A percentile compares a stretch with the other conserved stretches of the same genome.
Evolutionary conservation across 805 yeast species (phyloP).

Genomic region (Hanseniaspora taiwanica): DNA sequence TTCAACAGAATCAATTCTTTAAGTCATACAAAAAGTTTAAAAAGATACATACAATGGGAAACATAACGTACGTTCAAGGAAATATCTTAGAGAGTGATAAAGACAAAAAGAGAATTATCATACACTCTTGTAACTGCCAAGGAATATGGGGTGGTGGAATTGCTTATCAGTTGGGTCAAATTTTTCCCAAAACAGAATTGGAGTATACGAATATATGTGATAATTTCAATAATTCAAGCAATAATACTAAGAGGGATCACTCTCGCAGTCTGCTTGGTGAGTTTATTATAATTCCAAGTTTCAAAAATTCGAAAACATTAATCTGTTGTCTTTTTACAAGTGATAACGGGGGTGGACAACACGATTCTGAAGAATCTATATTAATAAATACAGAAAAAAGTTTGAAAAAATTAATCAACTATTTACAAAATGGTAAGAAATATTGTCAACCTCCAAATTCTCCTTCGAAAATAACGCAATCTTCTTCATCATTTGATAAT

Average conservation of each 20-base stretch:
- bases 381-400: conserved; percentile 15
- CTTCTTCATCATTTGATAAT: too few relatives aligned
- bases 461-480: too few relatives aligned
- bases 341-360: conserved; percentile 31
- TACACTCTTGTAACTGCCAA: conserved; percentile 69
- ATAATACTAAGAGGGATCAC: too few relatives aligned
- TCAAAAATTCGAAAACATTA: conserved; percentile 9
- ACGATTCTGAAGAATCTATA: conserved; percentile 33
- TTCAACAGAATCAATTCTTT: too few relatives aligned
- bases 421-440: neutral
- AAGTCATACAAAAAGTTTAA: too few relatives aligned
- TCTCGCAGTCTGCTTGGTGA: conserved; percentile 36
- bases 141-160: conserved; percentile 85
- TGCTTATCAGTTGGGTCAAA: conserved; percentile 41
- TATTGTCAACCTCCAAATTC: neutral
- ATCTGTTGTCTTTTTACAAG: conserved; percentile 70
- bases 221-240: conserved; percentile 9
- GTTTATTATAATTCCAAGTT: conserved; percentile 16
- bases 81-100: conserved; percentile 9
- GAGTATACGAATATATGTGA: conserved; percentile 26
- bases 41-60: neutral
- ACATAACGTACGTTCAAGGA: conserved; percentile 11
- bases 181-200: conserved; percentile 45
- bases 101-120: conserved; percentile 33
- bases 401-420: neutral